Base-by-base conservation (phyloP, 768 basidiomycete genomes). In the Tricholoma terreum region DNA sequence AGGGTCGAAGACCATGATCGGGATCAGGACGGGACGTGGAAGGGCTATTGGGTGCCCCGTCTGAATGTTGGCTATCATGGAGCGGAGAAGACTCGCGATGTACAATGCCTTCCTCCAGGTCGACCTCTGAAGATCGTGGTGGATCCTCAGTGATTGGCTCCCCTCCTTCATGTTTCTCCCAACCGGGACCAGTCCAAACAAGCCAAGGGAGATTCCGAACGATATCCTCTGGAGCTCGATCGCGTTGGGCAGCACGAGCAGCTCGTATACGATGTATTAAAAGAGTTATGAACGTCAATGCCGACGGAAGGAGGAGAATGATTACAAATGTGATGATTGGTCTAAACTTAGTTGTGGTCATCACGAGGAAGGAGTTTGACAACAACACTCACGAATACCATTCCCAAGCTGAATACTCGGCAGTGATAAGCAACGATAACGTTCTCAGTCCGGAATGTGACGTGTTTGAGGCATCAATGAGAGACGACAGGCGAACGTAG, bases 191-290 rank as follows among this genome's bases (percentile, higher is more conserved):
- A 4, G 86, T 88, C 90, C 91, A 94, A 7, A 92, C 83, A 46
- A 87, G 81, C 83, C 88, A 92, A 4, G 92, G 90, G 50, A 95
- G 79, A 58, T 78, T 81, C 54, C 84, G 82, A 15, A 95, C 93
- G 14, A 92, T 73, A 55, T 84, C 84, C 65, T 91, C 87, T 19
- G 91, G 91, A 5, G 92, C 91, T 50, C 92, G 85, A 60, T 94
- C 91, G 36, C 88, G 85, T 67, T 86, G 84, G 7, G 90, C 92
- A 4, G 90, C 89, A 51, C 91, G 85, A 43, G 88, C 83, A 45
- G 87, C 84, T 53, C 95, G 89, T 31, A 96, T 75, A 40, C 94
- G 92, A 65, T 97, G 94, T 14, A 97, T 80, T 57, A 96, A 81
- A 38, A 97, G 84, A 1, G 94, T 96, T 59, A 92, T 72, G 66